These are phyloP conservation scores for Boletellus emodensis DNA, from an alignment of 768 basidiomycete species.

Conservation along the genomic window DNA sequence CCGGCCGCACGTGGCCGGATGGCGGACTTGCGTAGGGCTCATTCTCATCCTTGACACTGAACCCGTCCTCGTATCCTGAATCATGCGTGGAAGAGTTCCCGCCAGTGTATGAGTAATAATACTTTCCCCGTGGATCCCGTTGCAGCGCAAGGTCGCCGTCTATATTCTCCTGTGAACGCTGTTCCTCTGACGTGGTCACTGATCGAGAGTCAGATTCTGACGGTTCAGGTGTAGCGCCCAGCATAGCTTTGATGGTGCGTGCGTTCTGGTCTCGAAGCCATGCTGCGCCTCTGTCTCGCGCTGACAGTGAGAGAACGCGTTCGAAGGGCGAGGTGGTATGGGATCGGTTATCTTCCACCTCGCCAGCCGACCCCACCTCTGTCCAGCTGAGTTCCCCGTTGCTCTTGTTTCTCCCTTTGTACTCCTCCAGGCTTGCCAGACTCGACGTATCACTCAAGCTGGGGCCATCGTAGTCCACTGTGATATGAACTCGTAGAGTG, in stretches of 20 bases:
- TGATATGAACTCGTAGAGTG: conserved; percentile 70
- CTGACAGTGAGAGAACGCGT: conserved; percentile 40
- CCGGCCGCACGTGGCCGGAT: conserved; percentile 46
- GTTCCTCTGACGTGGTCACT: conserved; percentile 33
- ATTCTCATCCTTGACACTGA: conserved; percentile 33
- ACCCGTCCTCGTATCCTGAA: conserved; percentile 50
- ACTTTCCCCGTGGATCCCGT: conserved; percentile 63
- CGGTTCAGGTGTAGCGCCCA: conserved; percentile 54
- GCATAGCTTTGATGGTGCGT: conserved; percentile 56
- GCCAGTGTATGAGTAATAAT: conserved; percentile 68
- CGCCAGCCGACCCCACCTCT: conserved; percentile 40
- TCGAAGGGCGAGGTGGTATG: conserved; percentile 41
- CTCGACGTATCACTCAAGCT: conserved; percentile 88
- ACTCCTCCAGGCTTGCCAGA: conserved; percentile 73
- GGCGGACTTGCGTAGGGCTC: conserved; percentile 26
- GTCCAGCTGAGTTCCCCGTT: conserved; percentile 42
- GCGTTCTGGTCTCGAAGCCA: conserved; percentile 84
- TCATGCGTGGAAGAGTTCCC: conserved; percentile 50
- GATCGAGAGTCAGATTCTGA: conserved; percentile 54
- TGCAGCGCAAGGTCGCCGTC: conserved; percentile 65
- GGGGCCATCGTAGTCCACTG: conserved; percentile 87
- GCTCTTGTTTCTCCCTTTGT: conserved; percentile 55
- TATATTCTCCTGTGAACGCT: conserved; percentile 38
- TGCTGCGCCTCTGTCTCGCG: conserved; percentile 64
- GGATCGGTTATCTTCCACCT: conserved; percentile 55